phyloP scores from a whole-genome alignment of 805 yeast genomes.

The Peterozyma xylosa region DNA sequence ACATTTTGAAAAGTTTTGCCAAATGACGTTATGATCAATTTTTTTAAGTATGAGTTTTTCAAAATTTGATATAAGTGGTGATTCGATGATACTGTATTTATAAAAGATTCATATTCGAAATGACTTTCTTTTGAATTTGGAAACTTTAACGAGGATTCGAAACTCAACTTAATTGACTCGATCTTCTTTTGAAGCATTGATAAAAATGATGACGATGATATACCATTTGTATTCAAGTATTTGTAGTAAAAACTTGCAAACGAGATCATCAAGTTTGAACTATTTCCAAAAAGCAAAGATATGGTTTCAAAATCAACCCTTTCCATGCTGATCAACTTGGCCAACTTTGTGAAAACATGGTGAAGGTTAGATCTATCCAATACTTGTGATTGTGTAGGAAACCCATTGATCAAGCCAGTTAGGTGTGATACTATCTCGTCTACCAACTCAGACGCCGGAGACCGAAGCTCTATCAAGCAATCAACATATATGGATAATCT shows the following conservation, averaged over 20 bases:
- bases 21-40: slow-evolving; percentile 1
- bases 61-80: slow-evolving; percentile 4
- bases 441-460: not conserved
- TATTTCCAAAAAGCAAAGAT: not conserved
- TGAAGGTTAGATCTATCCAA: slow-evolving; percentile 4
- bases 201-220: not conserved
- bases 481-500: slow-evolving; percentile 1
- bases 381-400: slow-evolving; percentile 2
- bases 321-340: not conserved
- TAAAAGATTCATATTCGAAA: slow-evolving; percentile 3
- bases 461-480: not conserved
- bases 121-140: slow-evolving; percentile 5
- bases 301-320: not conserved
- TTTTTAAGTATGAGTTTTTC: not conserved
- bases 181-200: not conserved
- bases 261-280: slow-evolving; percentile 5
- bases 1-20: slow-evolving; percentile 38
- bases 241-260: not conserved
- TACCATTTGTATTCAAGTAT: not conserved
- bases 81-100: slow-evolving; percentile 1
- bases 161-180: not conserved
- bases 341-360: not conserved
- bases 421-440: not conserved
- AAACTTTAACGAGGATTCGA: not conserved
- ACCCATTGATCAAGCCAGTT: not conserved